These are phyloP conservation scores for Pyrrhoderma noxium DNA, from an alignment of 1,284 basidiomycete species.

Conservation along the genomic window DNA sequence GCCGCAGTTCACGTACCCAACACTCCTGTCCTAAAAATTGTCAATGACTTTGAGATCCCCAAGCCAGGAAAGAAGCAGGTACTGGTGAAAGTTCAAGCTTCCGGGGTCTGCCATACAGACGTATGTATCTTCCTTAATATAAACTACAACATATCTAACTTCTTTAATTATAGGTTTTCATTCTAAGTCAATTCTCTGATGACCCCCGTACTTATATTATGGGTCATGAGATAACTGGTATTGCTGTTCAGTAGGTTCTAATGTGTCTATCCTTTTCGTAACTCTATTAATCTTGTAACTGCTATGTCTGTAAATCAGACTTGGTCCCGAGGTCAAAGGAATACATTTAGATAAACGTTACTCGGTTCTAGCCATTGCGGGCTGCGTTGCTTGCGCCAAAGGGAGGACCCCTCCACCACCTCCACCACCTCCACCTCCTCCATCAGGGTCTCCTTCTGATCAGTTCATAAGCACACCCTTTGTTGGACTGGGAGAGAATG, in stretches of 20 bases:
- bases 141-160: neutral
- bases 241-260: constrained; percentile 20
- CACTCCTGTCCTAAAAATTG: constrained; percentile 17
- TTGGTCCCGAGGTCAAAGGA: neutral
- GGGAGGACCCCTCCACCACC: no score
- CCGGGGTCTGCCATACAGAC: constrained; percentile 26
- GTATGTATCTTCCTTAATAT: constrained; percentile 8
- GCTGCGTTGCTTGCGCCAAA: neutral
- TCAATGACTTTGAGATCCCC: constrained; percentile 20
- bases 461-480: neutral
- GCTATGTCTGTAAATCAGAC: neutral
- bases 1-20: constrained; percentile 23
- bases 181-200: constrained; percentile 21
- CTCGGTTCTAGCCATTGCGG: neutral
- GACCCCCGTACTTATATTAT: constrained; percentile 23
- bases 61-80: constrained; percentile 22
- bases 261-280: neutral
- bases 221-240: constrained; percentile 25
- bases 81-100: constrained; percentile 26
- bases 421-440: no score
- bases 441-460: no score
- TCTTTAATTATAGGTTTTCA: constrained; percentile 1
- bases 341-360: neutral
- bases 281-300: neutral
- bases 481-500: constrained; percentile 3